phyloP scores from a whole-genome alignment of 2,329 filamentous ascomycete genomes.

The Dactylellina sp. region DNA sequence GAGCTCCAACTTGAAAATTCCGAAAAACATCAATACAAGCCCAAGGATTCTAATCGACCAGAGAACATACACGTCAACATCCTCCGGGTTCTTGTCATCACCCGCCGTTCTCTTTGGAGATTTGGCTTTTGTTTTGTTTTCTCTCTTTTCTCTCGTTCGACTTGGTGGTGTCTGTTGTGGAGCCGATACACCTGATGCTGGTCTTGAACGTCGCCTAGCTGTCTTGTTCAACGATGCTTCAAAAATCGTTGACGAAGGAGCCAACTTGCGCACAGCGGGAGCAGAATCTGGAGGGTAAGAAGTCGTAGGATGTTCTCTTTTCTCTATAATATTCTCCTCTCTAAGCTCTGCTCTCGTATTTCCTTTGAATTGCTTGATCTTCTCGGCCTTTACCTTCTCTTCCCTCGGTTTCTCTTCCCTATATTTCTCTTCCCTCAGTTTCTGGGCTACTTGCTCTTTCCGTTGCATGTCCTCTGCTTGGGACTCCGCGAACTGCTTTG shows the following conservation, averaged over 20 bases:
- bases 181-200: too few relatives aligned
- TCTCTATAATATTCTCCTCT: too few relatives aligned
- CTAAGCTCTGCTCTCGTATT: too few relatives aligned
- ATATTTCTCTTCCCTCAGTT: background rate
- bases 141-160: too few relatives aligned
- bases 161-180: too few relatives aligned
- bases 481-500: slow-evolving; percentile 5
- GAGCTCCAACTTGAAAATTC: slow-evolving; percentile 25
- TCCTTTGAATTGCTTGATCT: background rate
- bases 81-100: slow-evolving; percentile 5
- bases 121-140: too few relatives aligned
- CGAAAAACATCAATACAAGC: slow-evolving; percentile 18
- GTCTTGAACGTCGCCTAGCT: too few relatives aligned
- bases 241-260: too few relatives aligned
- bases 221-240: too few relatives aligned
- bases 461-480: background rate
- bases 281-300: too few relatives aligned
- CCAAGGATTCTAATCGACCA: slow-evolving; percentile 33
- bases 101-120: background rate
- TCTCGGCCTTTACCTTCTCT: slow-evolving; percentile 13
- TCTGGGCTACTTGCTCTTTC: slow-evolving; percentile 4
- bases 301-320: too few relatives aligned
- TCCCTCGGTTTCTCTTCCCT: background rate
- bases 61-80: slow-evolving; percentile 6
- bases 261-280: too few relatives aligned